Conservation (phyloP, 2,329 filamentous ascomycete genomes). For the Aquanectria penicillioides region DNA sequence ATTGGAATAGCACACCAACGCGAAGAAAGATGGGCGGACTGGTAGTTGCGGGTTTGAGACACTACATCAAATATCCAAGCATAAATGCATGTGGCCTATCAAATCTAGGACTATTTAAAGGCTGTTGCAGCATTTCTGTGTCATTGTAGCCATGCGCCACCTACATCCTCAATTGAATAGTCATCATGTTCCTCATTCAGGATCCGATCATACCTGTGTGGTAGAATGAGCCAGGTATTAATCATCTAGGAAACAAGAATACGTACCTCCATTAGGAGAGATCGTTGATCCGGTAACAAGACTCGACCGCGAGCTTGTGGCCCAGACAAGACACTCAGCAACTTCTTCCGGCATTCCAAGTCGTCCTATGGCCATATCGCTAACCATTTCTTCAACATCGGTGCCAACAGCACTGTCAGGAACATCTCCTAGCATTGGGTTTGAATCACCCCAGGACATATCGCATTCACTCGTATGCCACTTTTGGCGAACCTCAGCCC, state of each 20-base stretch:
- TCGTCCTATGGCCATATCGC: conserved; percentile 2
- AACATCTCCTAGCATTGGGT: conserved; percentile 6
- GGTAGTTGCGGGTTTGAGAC: no score
- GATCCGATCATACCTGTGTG: background rate
- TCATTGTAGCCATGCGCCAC: no score
- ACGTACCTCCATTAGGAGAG: conserved; percentile 3
- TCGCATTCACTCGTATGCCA: conserved; percentile 4
- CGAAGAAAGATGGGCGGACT: no score
- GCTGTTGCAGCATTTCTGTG: no score
- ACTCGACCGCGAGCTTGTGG: conserved; percentile 1
- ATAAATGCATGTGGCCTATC: no score
- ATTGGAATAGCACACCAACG: no score
- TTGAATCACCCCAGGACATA: conserved; percentile 4
- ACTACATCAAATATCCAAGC: no score
- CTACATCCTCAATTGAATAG: background rate
- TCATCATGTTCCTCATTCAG: no score
- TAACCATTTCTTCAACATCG: conserved; percentile 5
- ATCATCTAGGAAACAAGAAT: background rate
- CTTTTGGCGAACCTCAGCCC: conserved; percentile 5
- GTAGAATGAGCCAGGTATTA: background rate
- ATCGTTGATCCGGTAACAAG: background rate
- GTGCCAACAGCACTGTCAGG: background rate
- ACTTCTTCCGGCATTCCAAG: conserved; percentile 4
- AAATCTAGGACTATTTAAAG: no score
- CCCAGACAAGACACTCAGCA: conserved; percentile 5